These are phyloP conservation scores for Fusarium keratoplasticum DNA, from an alignment of 2,329 filamentous ascomycete genomes.

Conservation along the genomic window DNA sequence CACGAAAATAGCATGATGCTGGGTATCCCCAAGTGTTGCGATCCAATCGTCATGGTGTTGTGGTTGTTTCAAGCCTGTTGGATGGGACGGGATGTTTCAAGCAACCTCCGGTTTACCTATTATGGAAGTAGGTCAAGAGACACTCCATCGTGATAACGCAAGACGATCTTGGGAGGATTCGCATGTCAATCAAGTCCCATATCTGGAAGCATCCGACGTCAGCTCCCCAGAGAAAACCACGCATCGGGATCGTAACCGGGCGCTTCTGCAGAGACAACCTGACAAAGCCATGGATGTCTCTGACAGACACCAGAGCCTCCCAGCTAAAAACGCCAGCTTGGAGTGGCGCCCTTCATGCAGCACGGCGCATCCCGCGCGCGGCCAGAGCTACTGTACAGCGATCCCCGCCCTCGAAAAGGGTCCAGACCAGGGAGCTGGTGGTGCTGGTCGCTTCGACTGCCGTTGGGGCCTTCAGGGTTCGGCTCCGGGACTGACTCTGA, in stretches of 20 bases:
- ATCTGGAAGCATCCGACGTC: conserved; percentile 2
- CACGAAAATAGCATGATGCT: not conserved
- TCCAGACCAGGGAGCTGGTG: conserved; percentile 19
- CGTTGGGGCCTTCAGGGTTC: not conserved
- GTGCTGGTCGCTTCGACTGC: conserved; percentile 7
- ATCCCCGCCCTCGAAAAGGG: conserved; percentile 29
- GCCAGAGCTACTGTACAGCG: conserved; percentile 18
- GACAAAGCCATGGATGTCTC: conserved; percentile 11
- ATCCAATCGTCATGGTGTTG: conserved; percentile 12
- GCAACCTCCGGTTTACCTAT: conserved; percentile 25
- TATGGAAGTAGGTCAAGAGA: conserved; percentile 17
- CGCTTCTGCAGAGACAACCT: conserved; percentile 7
- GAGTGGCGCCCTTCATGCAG: conserved; percentile 36
- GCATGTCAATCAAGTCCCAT: not conserved
- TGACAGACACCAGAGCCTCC: conserved; percentile 8
- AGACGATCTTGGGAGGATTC: not conserved
- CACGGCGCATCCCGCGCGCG: conserved; percentile 42
- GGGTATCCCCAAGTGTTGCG: conserved; percentile 6
- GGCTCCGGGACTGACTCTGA: not conserved
- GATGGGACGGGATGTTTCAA: conserved; percentile 10
- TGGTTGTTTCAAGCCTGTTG: conserved; percentile 8
- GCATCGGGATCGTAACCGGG: conserved; percentile 19
- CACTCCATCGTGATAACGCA: conserved; percentile 3
- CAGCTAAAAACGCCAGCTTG: conserved; percentile 13
- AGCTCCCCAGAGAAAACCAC: conserved; percentile 22